Conservation (phyloP, 2,329 filamentous ascomycete species). For the Phaeosphaeria sp. region DNA sequence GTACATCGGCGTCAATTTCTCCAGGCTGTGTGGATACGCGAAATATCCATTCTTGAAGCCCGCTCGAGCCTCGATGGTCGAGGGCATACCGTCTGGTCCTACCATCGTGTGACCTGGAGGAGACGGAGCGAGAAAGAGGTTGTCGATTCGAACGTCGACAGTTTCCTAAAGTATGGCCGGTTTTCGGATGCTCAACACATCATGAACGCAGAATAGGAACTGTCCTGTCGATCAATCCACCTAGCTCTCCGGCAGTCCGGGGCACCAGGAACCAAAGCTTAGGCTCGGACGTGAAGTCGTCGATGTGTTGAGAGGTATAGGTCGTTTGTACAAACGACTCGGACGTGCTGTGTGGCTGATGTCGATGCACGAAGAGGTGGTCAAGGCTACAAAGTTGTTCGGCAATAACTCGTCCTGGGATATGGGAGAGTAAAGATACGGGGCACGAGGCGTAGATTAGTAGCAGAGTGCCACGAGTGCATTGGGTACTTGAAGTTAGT, state of each 20-base stretch:
- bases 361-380: conserved; percentile 4
- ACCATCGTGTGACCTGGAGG: not conserved
- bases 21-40: conserved; percentile 38
- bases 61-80: conserved; percentile 7
- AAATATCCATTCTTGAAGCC: conserved; percentile 28
- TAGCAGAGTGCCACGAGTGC: not conserved
- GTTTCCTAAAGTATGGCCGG: not conserved
- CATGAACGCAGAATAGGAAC: conserved; percentile 17
- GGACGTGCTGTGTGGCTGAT: conserved; percentile 5
- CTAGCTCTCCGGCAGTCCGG: conserved; percentile 7
- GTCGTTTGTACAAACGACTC: conserved; percentile 9
- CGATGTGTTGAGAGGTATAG: not conserved
- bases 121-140: not conserved
- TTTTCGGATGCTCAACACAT: conserved; percentile 21
- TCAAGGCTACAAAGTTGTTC: conserved; percentile 12
- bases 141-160: not conserved
- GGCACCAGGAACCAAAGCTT: conserved; percentile 5
- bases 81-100: not conserved
- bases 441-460: conserved; percentile 10
- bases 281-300: conserved; percentile 1
- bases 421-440: conserved; percentile 5
- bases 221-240: conserved; percentile 1
- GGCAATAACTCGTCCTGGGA: conserved; percentile 3
- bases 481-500: conserved; percentile 3
- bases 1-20: conserved; percentile 36